Base-by-base conservation (phyloP, 75 land plant genomes). In the Sequoiadendron giganteum region DNA sequence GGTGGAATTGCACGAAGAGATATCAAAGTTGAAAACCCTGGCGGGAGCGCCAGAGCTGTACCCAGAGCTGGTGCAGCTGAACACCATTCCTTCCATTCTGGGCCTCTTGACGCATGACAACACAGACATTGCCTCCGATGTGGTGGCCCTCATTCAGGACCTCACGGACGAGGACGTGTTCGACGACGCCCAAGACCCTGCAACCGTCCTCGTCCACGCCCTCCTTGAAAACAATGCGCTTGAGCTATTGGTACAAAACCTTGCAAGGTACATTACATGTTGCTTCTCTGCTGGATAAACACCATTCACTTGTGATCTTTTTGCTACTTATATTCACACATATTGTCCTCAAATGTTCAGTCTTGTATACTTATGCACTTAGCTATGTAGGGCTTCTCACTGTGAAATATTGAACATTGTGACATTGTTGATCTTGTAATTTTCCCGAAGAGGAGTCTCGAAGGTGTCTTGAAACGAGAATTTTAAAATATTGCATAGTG, bases 41-140 rank as follows among this genome's bases (percentile, higher is more conserved):
- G 99, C 99, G 13, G 96, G 97, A 13, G 97, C 88, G 0, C 99
- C 99, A 19, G 97, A 98, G 72, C 92, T 98, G 15, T 98, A 98
- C 65, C 99, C 99, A 9, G 99, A 98, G 77, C 92, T 98, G 4
- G 95, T 98, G 70, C 73, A 87, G 25, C 94, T 97, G 83, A 94
- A 94, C 85, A 79, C 90, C 73, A 91, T 97, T 10, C 91, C 92
- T 18, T 96, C 99, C 43, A 91, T 98, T 25, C 68, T 95, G 21
- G 92, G 92, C 11, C 88, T 97, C 19, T 89, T 98, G 49, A 76
- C 87, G 11, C 99, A 98, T 86, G 99, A 97, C 13, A 98, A 98
- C 88, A 90, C 89, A 32, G 99, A 98, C 78, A 96, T 98, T 16
- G 94, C 99, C 68, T 88, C 93, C 49, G 97, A 96, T 34, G 97